Evolutionary conservation across 352 stramenopile genomes (phyloP), one percentile per base, ranked within the genome.

Genomic region (Globisporangium canariense): DNA sequence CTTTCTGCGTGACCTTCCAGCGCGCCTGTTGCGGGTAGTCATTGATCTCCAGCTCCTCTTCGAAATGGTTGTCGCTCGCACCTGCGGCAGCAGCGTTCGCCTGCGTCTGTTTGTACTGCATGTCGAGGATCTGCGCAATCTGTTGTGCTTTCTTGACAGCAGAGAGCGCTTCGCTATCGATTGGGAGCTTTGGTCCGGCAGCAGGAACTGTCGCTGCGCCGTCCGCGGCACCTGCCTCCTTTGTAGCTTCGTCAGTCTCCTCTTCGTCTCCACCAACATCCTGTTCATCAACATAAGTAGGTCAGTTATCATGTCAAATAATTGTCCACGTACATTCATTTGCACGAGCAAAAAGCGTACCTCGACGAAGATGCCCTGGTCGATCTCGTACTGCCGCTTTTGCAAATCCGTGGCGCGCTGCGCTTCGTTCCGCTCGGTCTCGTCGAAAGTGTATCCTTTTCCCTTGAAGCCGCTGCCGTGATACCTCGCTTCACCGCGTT

Each of bases 401-500:
- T 99, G 94, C 47, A 98, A 71, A 68, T 97, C 86, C 45, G 92
- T 92, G 32, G 93, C 82, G 49, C 96, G 91, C 70, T 99, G 97
- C 11, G 94, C 86, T 74, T 99, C 97, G 54, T 91, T 99, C 62
- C 98, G 89, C 72, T 99, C 98, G 16, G 76, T 98, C 34, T 97
- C 96, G 65, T 99, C 97, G 67, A 99, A 99, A 2, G 94, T 99
- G 75, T 98, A 99, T 4, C 98, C 98, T 66, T 98, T 98, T 50
- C 96, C 97, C 71, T 97, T 97, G 73, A 99, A 99, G 0, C 98
- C 98, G 63, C 91, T 98, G 22, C 88, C 89, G 47, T 98, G 96
- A 71, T 96, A 98, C 46, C 91, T 90, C 13, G 97, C 97, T 81
- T 99, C 92, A 20, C 98, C 98, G 22, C 89, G 90, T 40, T 91